Base-by-base conservation (phyloP, 2,329 filamentous ascomycete genomes). In the Corynespora cassiicola region DNA sequence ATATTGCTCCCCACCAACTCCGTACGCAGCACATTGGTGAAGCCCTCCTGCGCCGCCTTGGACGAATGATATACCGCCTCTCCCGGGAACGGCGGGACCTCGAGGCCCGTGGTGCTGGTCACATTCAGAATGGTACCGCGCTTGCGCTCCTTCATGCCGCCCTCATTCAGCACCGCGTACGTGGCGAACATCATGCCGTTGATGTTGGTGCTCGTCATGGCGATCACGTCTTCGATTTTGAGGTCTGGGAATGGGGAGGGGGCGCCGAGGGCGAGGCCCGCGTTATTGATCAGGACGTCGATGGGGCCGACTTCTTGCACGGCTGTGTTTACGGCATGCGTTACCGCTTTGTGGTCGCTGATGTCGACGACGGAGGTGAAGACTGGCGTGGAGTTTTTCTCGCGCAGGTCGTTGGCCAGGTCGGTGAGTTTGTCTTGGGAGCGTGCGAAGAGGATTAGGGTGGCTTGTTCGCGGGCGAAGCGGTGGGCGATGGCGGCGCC, bases 41-140 rank as follows among this genome's bases (percentile, higher is more conserved):
- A 78, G 0, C 58, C 75, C 37, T 79, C 75, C 34, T 75, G 73
- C 3, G 61, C 65, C 1, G 74, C 73, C 46, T 77, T 77, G 44
- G 61, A 71, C 4, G 74, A 65, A 41, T 77, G 74, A 36, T 77
- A 75, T 7, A 79, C 73, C 0, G 73, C 69, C 46, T 78, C 75
- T 9, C 75, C 75, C 0, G 71, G 60, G 33, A 78, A 78, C 0
- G 75, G 75, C 0, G 75, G 75, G 0, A 69, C 68, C 41, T 77
- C 75, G 0, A 78, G 58, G 0, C 63, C 75, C 0, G 75, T 78
- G 0, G 68, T 66, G 0, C 71, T 75, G 1, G 76, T 75, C 9
- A 78, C 56, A 43, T 78, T 78, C 1, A 79, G 45, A 17, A 78
- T 77, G 2, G 72, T 76, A 2, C 74, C 74, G 9, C 46, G 39